phyloP scores from a whole-genome alignment of 169 alveolate species.

The Cryptosporidium canis region DNA sequence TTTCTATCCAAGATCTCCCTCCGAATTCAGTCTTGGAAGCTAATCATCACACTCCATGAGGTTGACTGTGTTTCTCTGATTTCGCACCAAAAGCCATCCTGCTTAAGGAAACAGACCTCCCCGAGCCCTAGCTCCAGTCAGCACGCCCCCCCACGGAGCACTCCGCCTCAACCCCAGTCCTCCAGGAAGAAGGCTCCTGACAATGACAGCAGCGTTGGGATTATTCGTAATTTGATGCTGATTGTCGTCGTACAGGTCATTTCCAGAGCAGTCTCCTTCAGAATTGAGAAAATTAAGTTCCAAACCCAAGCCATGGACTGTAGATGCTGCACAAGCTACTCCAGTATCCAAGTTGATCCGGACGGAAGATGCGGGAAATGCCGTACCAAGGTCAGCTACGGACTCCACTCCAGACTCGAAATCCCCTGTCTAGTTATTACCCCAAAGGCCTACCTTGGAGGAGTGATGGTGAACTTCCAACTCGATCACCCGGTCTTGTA shows the following conservation, averaged over 20 bases:
- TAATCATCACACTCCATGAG: background rate
- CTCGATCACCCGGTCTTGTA: background rate
- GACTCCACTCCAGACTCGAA: background rate
- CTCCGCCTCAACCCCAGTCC: background rate
- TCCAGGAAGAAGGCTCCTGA: background rate
- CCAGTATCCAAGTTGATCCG: background rate
- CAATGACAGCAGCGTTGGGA: slow-evolving; percentile 17
- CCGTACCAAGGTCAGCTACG: slow-evolving; percentile 4
- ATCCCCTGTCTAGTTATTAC: background rate
- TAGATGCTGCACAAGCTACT: background rate
- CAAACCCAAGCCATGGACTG: slow-evolving; percentile 15
- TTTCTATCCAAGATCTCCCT: background rate
- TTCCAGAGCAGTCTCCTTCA: slow-evolving; percentile 7
- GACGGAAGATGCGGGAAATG: slow-evolving; percentile 40
- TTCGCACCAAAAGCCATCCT: background rate
- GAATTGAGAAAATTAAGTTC: slow-evolving; percentile 2
- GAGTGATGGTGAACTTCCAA: slow-evolving; percentile 14
- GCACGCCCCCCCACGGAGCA: background rate
- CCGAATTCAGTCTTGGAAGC: slow-evolving; percentile 16
- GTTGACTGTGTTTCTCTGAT: background rate
- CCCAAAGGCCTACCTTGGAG: slow-evolving; percentile 58
- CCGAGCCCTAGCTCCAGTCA: background rate
- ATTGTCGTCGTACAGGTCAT: slow-evolving; percentile 42
- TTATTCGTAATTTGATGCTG: slow-evolving; percentile 15
- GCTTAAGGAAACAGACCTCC: background rate